Conservation (phyloP, 2,329 filamentous ascomycete species). For the Cytospora piceicola region DNA sequence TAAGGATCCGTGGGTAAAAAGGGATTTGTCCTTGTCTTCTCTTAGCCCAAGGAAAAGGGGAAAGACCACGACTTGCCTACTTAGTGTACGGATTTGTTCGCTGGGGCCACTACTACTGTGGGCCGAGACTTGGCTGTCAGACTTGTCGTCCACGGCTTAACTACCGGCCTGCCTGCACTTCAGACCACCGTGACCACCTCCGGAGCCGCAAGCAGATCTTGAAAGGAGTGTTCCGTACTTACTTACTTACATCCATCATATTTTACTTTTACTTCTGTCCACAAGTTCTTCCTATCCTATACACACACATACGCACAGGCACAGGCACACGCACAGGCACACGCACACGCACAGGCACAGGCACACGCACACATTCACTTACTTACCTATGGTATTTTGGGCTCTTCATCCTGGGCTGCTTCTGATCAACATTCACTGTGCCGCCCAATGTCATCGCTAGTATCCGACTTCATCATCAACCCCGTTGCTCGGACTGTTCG, state of each 20-base stretch:
- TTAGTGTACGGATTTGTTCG: neutral
- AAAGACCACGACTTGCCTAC: neutral
- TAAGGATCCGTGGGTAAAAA: neutral
- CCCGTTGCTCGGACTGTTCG: slow-evolving; percentile 67
- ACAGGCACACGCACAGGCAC: neutral
- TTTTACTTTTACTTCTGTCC: slow-evolving; percentile 9
- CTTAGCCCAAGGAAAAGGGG: neutral
- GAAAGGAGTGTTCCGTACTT: neutral
- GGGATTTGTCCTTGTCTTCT: slow-evolving; percentile 3
- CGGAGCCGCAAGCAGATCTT: slow-evolving; percentile 14
- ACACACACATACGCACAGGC: too few species aligned
- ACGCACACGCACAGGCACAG: too few species aligned
- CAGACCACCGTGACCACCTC: neutral
- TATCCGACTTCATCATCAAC: slow-evolving; percentile 66
- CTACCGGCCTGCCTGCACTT: neutral
- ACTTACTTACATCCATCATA: neutral
- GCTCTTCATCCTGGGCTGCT: slow-evolving; percentile 12
- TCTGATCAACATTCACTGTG: slow-evolving; percentile 17
- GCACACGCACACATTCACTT: neutral
- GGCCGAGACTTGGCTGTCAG: neutral
- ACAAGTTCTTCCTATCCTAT: neutral
- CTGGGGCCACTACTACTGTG: slow-evolving; percentile 2
- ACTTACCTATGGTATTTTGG: slow-evolving; percentile 12
- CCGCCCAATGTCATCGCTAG: slow-evolving; percentile 61
- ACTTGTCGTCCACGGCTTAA: too few species aligned